Base-by-base conservation (phyloP, 441 rosid genomes). In the Erysimum cheiri region DNA sequence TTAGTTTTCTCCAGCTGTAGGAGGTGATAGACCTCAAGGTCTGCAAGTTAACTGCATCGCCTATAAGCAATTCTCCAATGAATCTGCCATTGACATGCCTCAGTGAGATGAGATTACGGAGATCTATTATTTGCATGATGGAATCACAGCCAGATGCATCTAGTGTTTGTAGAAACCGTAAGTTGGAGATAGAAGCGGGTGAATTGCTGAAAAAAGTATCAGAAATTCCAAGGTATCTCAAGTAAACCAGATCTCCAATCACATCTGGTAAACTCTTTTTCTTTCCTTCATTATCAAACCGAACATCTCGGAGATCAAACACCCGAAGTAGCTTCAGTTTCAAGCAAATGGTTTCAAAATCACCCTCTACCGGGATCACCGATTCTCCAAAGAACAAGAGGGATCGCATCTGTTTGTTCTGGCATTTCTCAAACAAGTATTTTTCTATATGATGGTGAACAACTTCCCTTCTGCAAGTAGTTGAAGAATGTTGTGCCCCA, bases 271-370 rank as follows among this genome's bases (percentile, higher is more conserved):
- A 49, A 49, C 46, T 32, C 35, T 1, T 32, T 1, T 32, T 32
- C 35, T 5, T 5, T 6, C 0, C 2, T 32, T 32, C 2, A 0
- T 3, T 8, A 35, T 0, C 1, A 8, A 8, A 8, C 37, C 37
- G 0, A 35, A 35, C 0, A 0, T 69, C 73, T 65, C 52, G 71
- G 0, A 77, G 40, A 50, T 77, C 22, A 44, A 77, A 63, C 10
- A 77, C 77, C 43, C 74, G 50, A 9, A 77, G 77, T 65, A 72
- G 40, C 69, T 62, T 72, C 17, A 44, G 8, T 0, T 62, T 77
- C 52, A 48, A 53, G 29, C 8, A 28, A 50, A 19, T 17, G 11
- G 43, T 49, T 36, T 56, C 5, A 7, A 65, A 26, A 37, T 6
- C 53, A 14, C 70, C 73, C 0, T 3, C 3, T 7, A 15, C 28